Evolutionary conservation across 2,329 filamentous ascomycete genomes (phyloP).

Genomic region (Botrytis pseudocinerea): DNA sequence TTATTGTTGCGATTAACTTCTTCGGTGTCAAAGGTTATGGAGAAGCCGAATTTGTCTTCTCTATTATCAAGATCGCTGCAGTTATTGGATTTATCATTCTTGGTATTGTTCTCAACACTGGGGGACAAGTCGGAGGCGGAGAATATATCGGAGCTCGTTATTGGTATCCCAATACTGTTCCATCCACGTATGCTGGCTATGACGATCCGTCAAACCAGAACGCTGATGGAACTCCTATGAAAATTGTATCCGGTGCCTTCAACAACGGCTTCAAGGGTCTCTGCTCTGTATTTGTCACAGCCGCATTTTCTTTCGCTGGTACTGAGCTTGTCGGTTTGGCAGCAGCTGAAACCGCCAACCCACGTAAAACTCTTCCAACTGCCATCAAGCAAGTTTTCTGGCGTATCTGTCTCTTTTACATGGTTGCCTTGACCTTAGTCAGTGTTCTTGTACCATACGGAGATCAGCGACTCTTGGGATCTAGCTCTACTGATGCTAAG

Average conservation of each 20-base stretch:
- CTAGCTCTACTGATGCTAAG: constrained; percentile 40
- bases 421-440: constrained; percentile 53
- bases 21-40: constrained; percentile 87
- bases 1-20: constrained; percentile 79
- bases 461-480: constrained; percentile 45
- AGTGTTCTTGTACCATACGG: constrained; percentile 51
- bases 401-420: constrained; percentile 55
- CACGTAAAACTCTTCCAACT: constrained; percentile 49
- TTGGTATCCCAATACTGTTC: constrained; percentile 55
- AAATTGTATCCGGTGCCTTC: constrained; percentile 42
- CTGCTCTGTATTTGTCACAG: constrained; percentile 53
- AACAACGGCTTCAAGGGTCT: constrained; percentile 53
- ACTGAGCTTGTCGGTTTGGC: constrained; percentile 56
- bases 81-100: constrained; percentile 66
- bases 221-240: constrained; percentile 16
- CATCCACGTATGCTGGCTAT: constrained; percentile 44
- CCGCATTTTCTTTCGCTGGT: constrained; percentile 53
- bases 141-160: constrained; percentile 62
- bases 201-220: constrained; percentile 31
- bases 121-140: constrained; percentile 50
- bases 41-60: constrained; percentile 85
- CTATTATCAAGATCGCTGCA: constrained; percentile 75
- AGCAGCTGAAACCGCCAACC: constrained; percentile 53
- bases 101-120: constrained; percentile 59
- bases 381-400: constrained; percentile 57